phyloP scores from a whole-genome alignment of 169 alveolate species.

The Sarcocystis neurona region DNA sequence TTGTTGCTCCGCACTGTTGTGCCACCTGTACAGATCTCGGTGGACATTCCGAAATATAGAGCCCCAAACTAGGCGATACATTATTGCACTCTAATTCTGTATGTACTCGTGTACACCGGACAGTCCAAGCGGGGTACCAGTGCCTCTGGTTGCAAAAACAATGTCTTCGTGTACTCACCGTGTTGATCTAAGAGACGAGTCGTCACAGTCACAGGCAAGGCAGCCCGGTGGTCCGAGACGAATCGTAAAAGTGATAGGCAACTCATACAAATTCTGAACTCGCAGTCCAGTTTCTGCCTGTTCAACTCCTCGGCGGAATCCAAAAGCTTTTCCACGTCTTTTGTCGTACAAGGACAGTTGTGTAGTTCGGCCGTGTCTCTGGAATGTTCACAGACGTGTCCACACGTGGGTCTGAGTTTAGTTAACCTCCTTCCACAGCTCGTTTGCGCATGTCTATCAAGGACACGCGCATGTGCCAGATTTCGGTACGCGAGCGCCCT shows the following conservation, averaged over 20 bases:
- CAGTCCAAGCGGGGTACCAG: background rate
- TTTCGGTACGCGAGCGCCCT: background rate
- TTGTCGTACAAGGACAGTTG: background rate
- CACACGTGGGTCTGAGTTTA: background rate
- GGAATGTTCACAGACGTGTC: background rate
- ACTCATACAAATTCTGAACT: background rate
- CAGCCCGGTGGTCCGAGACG: conserved; percentile 7
- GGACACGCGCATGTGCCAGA: background rate
- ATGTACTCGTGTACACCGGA: too few relatives aligned
- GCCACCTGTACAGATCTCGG: too few relatives aligned
- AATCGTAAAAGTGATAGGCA: conserved; percentile 16
- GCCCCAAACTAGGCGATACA: too few relatives aligned
- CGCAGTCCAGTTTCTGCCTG: background rate
- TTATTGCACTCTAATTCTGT: too few relatives aligned
- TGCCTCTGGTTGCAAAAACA: background rate
- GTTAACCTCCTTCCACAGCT: too few relatives aligned
- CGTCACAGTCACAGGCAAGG: conserved; percentile 12
- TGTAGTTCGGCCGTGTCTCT: background rate
- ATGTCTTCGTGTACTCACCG: conserved; percentile 15
- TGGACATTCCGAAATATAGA: too few relatives aligned
- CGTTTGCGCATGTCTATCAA: background rate
- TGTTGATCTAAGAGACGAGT: conserved; percentile 28
- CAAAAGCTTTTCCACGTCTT: background rate
- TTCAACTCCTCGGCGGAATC: background rate
- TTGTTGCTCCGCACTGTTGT: too few relatives aligned